phyloP scores from a whole-genome alignment of 2,329 filamentous ascomycete genomes.

The Salinomyces thailandicus region DNA sequence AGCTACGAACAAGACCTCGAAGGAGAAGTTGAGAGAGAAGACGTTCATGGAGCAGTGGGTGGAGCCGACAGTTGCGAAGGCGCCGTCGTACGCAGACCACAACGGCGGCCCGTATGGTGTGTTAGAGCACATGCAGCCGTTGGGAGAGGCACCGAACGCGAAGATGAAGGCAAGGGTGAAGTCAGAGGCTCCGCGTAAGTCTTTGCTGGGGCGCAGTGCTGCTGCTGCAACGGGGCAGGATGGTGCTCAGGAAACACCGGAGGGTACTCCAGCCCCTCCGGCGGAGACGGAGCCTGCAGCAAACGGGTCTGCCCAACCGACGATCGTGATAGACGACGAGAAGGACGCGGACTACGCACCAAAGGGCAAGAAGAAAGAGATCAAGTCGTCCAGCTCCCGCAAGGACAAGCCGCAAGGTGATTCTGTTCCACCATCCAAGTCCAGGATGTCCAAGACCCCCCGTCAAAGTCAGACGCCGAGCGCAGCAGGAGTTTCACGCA shows the following conservation, averaged over 20 bases:
- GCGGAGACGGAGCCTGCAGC: conserved; percentile 24
- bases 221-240: conserved; percentile 28
- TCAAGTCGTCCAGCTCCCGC: conserved; percentile 5
- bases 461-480: not conserved
- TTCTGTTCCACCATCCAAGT: not conserved
- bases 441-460: not conserved
- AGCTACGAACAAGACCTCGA: conserved; percentile 31
- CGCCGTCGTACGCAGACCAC: conserved; percentile 66
- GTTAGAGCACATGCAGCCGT: conserved; percentile 70
- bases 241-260: conserved; percentile 34
- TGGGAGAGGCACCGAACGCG: conserved; percentile 59
- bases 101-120: conserved; percentile 61
- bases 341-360: conserved; percentile 38
- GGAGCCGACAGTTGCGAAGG: conserved; percentile 47
- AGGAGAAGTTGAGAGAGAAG: conserved; percentile 27
- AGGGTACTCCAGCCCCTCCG: conserved; percentile 31
- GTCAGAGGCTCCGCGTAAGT: conserved; percentile 33
- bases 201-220: conserved; percentile 32
- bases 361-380: conserved; percentile 23
- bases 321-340: conserved; percentile 31
- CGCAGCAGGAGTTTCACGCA: not conserved
- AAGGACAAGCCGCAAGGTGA: not conserved
- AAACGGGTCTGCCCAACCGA: conserved; percentile 24
- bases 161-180: conserved; percentile 49
- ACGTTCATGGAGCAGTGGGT: conserved; percentile 30